Evolutionary conservation across 1,284 basidiomycete genomes (phyloP).

Genomic region (Marasmius fiardii): DNA sequence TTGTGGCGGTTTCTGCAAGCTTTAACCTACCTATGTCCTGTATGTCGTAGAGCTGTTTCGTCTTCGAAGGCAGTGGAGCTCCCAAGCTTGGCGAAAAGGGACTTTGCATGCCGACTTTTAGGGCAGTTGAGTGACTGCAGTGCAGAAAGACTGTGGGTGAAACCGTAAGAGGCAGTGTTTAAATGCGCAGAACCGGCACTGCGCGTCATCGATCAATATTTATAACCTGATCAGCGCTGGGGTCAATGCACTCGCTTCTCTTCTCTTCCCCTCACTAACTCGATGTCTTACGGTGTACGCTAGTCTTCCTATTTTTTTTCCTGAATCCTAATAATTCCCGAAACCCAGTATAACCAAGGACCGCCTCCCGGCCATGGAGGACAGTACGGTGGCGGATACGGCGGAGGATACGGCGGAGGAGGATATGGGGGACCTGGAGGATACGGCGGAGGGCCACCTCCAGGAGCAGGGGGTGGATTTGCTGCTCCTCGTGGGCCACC

Average conservation of each 20-base stretch:
- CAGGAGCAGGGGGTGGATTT: background rate
- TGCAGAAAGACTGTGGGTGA: too few relatives aligned
- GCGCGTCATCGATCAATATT: background rate
- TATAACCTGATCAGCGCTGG: background rate
- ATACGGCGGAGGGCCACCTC: background rate
- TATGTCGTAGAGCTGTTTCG: too few relatives aligned
- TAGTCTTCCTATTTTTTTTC: background rate
- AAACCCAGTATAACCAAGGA: background rate
- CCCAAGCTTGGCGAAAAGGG: too few relatives aligned
- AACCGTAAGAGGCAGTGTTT: too few relatives aligned
- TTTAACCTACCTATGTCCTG: too few relatives aligned
- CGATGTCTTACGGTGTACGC: background rate
- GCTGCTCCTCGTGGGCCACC: slow-evolving; percentile 26
- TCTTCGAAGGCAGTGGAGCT: too few relatives aligned
- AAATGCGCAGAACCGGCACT: background rate
- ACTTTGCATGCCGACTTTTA: too few relatives aligned
- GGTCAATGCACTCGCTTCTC: background rate
- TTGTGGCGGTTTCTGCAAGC: too few relatives aligned
- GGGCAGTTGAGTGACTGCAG: too few relatives aligned
- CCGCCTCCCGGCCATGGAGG: background rate
- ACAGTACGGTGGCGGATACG: slow-evolving; percentile 20
- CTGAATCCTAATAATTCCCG: background rate
- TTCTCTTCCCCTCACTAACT: background rate
- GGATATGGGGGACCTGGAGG: slow-evolving; percentile 9
- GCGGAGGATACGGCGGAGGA: slow-evolving; percentile 29